A percentile compares a stretch with the other conserved stretches of the same genome.
These are phyloP conservation scores for Coemansia asiatica DNA, from an alignment of 192 early-diverging fungal species.

Conservation along the genomic window DNA sequence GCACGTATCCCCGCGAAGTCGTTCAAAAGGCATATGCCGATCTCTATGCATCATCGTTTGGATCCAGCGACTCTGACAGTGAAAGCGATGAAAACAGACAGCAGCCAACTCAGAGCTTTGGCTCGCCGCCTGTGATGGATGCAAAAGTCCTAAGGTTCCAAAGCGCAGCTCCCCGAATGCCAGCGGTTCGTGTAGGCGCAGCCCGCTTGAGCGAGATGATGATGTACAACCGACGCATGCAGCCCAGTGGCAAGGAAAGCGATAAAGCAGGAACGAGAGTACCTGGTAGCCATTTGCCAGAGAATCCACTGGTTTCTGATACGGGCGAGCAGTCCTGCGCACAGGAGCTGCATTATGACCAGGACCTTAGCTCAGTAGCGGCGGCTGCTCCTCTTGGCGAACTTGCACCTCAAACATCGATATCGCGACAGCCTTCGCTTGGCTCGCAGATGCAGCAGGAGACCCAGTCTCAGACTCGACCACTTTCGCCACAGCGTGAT, in stretches of 20 bases:
- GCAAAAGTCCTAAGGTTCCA: constrained; percentile 28
- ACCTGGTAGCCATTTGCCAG: background rate
- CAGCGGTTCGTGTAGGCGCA: constrained; percentile 26
- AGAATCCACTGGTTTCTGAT: no score
- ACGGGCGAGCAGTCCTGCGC: no score
- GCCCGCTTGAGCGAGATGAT: constrained; percentile 44
- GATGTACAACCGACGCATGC: constrained; percentile 14
- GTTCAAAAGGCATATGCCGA: constrained; percentile 16
- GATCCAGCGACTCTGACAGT: constrained; percentile 7
- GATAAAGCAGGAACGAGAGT: background rate
- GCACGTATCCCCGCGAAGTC: background rate
- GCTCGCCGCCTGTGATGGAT: constrained; percentile 5
- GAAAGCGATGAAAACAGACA: constrained; percentile 6
- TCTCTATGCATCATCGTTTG: constrained; percentile 27
- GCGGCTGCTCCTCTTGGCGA: no score
- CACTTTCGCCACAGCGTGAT: background rate
- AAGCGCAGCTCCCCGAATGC: constrained; percentile 13
- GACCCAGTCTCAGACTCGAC: no score
- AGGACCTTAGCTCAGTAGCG: no score
- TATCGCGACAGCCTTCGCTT: no score
- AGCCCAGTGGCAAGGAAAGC: background rate
- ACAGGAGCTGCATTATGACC: no score
- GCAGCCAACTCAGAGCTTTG: background rate
- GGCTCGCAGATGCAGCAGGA: no score
- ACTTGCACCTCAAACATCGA: no score